A percentile compares a stretch with the other conserved stretches of the same genome.
Conservation (phyloP, 2,329 filamentous ascomycete species). For the Exserohilum turcica region DNA sequence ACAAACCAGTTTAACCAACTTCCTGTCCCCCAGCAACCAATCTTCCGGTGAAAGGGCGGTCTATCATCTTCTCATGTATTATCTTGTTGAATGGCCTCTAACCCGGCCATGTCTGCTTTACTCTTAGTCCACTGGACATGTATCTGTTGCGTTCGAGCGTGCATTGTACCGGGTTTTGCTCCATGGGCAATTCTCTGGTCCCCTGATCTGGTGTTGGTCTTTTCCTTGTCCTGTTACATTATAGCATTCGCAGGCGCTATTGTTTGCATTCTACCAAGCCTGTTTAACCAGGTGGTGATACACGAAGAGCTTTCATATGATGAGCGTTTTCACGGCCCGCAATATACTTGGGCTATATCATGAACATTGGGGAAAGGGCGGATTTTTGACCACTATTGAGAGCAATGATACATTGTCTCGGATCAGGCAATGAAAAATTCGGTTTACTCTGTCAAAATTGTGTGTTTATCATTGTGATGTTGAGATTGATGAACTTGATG, state of each 20-base stretch:
- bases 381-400: neutral
- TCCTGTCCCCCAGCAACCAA: constrained; percentile 45
- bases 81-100: constrained; percentile 4
- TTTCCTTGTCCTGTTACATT: constrained; percentile 18
- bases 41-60: constrained; percentile 35
- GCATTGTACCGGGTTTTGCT: constrained; percentile 41
- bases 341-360: neutral
- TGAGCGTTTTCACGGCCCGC: neutral
- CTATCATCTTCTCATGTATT: constrained; percentile 19
- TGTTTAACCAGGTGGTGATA: neutral
- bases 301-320: neutral
- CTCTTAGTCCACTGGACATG: constrained; percentile 12
- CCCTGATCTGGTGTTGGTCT: constrained; percentile 17
- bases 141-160: constrained; percentile 45
- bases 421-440: neutral
- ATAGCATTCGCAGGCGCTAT: constrained; percentile 32
- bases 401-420: neutral
- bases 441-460: neutral
- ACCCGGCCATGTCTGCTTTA: neutral
- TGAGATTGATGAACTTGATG: too few species aligned
- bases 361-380: neutral
- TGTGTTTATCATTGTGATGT: too few species aligned
- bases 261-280: constrained; percentile 6
- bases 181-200: constrained; percentile 22
- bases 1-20: constrained; percentile 48